Evolutionary conservation across 352 stramenopile genomes (phyloP).

Genomic region (Phytopythium montanum): DNA sequence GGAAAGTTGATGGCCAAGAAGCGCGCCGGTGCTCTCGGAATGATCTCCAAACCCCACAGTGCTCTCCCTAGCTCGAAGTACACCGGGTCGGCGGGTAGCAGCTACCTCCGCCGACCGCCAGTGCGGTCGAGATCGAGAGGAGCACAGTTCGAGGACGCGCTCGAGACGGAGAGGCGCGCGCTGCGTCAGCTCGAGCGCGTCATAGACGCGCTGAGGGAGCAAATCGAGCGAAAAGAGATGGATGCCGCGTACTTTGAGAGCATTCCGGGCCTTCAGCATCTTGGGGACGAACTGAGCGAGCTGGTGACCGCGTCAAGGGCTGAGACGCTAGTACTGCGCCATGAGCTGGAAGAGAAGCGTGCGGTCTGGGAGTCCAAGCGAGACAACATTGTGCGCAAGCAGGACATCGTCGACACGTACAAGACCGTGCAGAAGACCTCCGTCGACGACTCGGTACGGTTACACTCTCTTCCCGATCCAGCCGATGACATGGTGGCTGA

Average conservation of each 20-base stretch:
- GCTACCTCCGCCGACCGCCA: neutral
- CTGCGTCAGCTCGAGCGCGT: constrained; percentile 39
- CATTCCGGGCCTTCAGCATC: constrained; percentile 50
- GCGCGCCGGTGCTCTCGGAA: constrained; percentile 56
- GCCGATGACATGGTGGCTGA: neutral
- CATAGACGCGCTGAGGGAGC: constrained; percentile 53
- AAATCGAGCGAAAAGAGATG: constrained; percentile 77
- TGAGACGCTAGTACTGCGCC: constrained; percentile 31
- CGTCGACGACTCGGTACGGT: constrained; percentile 33
- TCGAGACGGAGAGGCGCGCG: constrained; percentile 40
- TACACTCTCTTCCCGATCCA: neutral
- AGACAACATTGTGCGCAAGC: constrained; percentile 60
- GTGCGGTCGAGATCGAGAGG: constrained; percentile 48
- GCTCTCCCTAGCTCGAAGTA: neutral
- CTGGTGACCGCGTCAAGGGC: constrained; percentile 35
- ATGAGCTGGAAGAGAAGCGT: constrained; percentile 50
- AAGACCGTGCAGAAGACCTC: constrained; percentile 52
- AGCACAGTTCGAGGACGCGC: constrained; percentile 62
- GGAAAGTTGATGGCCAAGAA: constrained; percentile 60
- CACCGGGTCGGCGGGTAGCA: neutral
- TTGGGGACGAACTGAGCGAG: constrained; percentile 38
- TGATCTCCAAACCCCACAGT: constrained; percentile 57
- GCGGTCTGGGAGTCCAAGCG: constrained; percentile 45
- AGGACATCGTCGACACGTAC: constrained; percentile 68
- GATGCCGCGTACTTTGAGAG: constrained; percentile 77